A percentile compares a stretch with the other conserved stretches of the same genome.
phyloP scores from a whole-genome alignment of 345 rosid species.

The Ceriops zippeliana region DNA sequence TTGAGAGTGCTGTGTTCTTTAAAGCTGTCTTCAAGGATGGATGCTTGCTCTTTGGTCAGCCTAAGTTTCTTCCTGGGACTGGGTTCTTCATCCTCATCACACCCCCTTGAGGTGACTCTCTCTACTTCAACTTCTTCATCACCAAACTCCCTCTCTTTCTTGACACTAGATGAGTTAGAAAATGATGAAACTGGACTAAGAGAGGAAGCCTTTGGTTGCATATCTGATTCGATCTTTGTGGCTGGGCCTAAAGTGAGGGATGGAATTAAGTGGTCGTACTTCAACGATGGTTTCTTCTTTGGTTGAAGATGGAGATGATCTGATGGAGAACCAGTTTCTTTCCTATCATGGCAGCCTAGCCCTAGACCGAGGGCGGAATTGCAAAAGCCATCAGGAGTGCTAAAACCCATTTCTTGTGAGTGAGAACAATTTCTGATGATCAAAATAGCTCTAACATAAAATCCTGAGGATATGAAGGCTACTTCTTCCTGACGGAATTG shows the following conservation, averaged over 20 bases:
- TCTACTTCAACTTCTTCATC: background rate
- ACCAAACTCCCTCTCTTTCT: background rate
- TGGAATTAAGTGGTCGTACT: conserved; percentile 5
- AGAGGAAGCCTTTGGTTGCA: background rate
- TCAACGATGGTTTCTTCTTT: conserved; percentile 2
- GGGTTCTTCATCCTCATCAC: background rate
- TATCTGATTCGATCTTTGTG: background rate
- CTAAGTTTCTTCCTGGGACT: conserved; percentile 7
- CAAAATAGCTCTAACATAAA: background rate
- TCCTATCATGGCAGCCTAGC: background rate
- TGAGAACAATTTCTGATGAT: background rate
- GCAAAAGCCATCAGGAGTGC: background rate
- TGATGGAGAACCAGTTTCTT: background rate
- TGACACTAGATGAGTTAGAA: background rate
- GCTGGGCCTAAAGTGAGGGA: background rate
- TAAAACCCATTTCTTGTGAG: background rate
- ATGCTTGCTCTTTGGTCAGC: background rate
- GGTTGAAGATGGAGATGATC: background rate
- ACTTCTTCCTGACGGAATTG: background rate
- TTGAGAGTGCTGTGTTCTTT: background rate
- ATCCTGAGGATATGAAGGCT: background rate
- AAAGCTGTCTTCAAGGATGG: background rate
- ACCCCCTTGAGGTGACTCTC: background rate
- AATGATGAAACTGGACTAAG: background rate
- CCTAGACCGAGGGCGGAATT: background rate